Conservation (phyloP, 1,284 basidiomycete genomes). For the Psilocybe mexicana region DNA sequence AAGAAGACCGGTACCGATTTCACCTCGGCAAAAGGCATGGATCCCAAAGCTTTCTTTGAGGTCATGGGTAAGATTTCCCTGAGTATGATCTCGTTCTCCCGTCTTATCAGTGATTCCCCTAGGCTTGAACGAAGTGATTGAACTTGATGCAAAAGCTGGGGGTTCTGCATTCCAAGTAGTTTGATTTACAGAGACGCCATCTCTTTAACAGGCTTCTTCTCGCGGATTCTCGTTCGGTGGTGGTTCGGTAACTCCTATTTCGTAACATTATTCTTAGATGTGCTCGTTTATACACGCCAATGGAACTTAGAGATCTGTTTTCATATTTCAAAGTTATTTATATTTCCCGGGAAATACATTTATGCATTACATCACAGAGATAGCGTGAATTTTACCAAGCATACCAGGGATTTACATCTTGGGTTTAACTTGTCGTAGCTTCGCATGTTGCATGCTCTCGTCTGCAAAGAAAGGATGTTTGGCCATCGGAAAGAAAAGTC, state of each 20-base stretch:
- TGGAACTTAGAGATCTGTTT: too few relatives aligned
- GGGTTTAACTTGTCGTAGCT: conserved; percentile 47
- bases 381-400: too few relatives aligned
- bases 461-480: conserved; percentile 27
- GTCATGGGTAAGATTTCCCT: conserved; percentile 30
- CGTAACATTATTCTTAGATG: too few relatives aligned
- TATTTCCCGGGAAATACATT: too few relatives aligned
- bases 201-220: not conserved
- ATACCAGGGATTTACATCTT: conserved; percentile 41
- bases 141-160: conserved; percentile 59
- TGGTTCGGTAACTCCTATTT: not conserved
- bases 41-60: conserved; percentile 73
- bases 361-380: too few relatives aligned
- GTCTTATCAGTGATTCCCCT: conserved; percentile 18
- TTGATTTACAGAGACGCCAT: not conserved
- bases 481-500: conserved; percentile 13
- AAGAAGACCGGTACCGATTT: conserved; percentile 77
- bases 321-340: too few relatives aligned
- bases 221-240: not conserved
- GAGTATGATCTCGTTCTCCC: not conserved
- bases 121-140: conserved; percentile 53
- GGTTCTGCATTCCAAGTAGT: conserved; percentile 34
- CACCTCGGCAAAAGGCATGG: conserved; percentile 70
- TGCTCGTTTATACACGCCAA: too few relatives aligned
- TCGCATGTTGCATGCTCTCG: conserved; percentile 52